Conservation (phyloP, 352 stramenopile genomes). For the Plasmopara viticola region DNA sequence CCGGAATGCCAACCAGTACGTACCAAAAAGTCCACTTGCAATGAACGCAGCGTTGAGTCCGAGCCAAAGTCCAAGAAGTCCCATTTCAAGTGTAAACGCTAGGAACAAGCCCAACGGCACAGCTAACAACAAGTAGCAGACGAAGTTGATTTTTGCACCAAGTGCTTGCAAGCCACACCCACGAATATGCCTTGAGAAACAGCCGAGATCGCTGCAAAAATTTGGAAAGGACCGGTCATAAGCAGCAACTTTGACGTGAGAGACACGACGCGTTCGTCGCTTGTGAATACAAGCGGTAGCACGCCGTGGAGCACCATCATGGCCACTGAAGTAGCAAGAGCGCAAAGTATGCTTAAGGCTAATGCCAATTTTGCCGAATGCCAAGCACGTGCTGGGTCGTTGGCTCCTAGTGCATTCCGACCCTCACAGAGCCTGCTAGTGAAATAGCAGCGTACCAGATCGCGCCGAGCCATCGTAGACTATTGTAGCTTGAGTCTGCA, state of each 20-base stretch:
- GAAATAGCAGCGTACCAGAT: slow-evolving; percentile 42
- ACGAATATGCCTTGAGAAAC: slow-evolving; percentile 76
- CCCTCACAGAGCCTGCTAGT: slow-evolving; percentile 68
- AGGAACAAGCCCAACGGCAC: slow-evolving; percentile 75
- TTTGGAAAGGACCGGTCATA: slow-evolving; percentile 67
- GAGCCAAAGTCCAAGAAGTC: slow-evolving; percentile 76
- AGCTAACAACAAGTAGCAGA: slow-evolving; percentile 75
- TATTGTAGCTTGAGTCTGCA: slow-evolving; percentile 76
- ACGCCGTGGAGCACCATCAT: slow-evolving; percentile 48
- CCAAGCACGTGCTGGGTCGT: slow-evolving; percentile 66
- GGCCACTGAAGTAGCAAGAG: slow-evolving; percentile 41
- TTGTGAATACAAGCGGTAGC: slow-evolving; percentile 64
- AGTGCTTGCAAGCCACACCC: slow-evolving; percentile 76
- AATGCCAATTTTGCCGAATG: slow-evolving; percentile 61
- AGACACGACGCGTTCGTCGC: slow-evolving; percentile 40
- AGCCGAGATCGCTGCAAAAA: slow-evolving; percentile 71
- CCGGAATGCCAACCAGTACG: slow-evolving; percentile 55
- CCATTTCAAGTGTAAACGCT: slow-evolving; percentile 54
- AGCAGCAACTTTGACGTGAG: slow-evolving; percentile 59
- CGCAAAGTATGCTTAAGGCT: slow-evolving; percentile 32
- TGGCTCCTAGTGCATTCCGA: slow-evolving; percentile 82
- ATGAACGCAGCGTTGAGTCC: slow-evolving; percentile 65
- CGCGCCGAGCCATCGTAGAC: slow-evolving; percentile 58
- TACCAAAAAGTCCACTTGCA: slow-evolving; percentile 52
- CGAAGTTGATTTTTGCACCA: slow-evolving; percentile 79